Evolutionary conservation across 2,329 filamentous ascomycete genomes (phyloP), one percentile per base, ranked within the genome.

Genomic region (Lomentospora prolificans): DNA sequence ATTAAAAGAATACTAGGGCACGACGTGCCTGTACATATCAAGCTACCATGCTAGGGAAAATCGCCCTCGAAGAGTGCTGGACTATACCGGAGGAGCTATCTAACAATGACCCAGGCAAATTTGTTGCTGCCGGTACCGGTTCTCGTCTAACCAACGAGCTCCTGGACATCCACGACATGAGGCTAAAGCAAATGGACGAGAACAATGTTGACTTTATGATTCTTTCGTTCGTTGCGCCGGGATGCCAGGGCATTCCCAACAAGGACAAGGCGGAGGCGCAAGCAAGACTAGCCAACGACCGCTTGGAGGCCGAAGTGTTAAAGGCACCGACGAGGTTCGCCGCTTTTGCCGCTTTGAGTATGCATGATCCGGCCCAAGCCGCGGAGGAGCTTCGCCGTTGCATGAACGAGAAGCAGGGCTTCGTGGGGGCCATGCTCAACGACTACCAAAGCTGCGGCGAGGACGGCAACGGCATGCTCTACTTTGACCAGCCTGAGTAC

Each of bases 381-480:
- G 66, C 65, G 0, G 53, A 22, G 7, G 69, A 71, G 55, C 61
- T 70, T 3, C 60, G 59, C 30, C 64, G 68, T 4, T 61, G 57
- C 31, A 62, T 69, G 3, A 57, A 60, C 2, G 61, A 66, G n/a
- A 60, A 67, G 7, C 60, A 67, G 7, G 61, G 65, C 3, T 68
- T 69, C 24, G 61, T 67, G 4, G 69, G 69, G 12, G 66, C 67
- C 4, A 58, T 71, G 51, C 60, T 71, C 2, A 60, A 63, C 19
- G 58, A 61, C 30, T 60, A 57, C 31, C 55, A 58, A 22, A 54
- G 30, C 22, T 48, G 53, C 22, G 58, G 48, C 19, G 54, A 54
- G 8, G 64, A 65, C 46, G 65, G 61, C 36, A 61, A 65, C 14
- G 51, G 51, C 25, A 61, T 62, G 30, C 57, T 60, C 7, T 69